Evolutionary conservation across 140 eudicot species (phyloP), one percentile per base, ranked within the genome.

Genomic region (Stevia rebaudiana): DNA sequence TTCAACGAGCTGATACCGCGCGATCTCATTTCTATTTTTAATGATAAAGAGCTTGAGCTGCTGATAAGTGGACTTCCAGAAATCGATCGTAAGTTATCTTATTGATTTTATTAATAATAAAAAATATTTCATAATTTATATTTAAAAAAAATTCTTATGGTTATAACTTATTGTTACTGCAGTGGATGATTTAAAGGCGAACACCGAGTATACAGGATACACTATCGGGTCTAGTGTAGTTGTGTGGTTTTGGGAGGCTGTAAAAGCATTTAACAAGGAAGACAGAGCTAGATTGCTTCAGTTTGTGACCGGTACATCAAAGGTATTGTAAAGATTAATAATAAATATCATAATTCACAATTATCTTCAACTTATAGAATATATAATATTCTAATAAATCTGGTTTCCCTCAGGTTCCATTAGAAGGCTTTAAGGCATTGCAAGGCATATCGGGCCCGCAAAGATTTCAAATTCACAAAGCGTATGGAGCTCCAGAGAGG

Each of bases 401-500:
- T 22, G 5, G n/a, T 42, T 41, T 43, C 7, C 16, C 33, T 39
- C 68, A 92, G 98, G 96, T 92, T 58, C 97, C 95, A 33, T 82
- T 92, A 72, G 98, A 92, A 78, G 98, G 98, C 46, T 92, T 92
- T 58, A 88, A 80, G 78, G 98, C 95, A 42, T 71, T 92, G 68
- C 98, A 92, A 81, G 98, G 98, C 36, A 92, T 92, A 65, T 92
- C 98, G 1, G 98, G 98, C 68, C 97, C 98, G 3, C 97, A 88
- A 75, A 88, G 83, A 67, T 92, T 92, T 67, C 97, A 92, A 82
- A 83, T 92, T 63, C 98, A 92, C 79, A 92, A 88, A 72, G 96
- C 98, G 23, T 92, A 88, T 78, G 99, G 99, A 61, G 95, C 88
- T 66, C 99, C 99, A 15, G 99, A 85, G 81, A 81, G 97, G 64